phyloP scores from a whole-genome alignment of 1,284 basidiomycete genomes.

The Cutaneotrichosporon spelunceum region DNA sequence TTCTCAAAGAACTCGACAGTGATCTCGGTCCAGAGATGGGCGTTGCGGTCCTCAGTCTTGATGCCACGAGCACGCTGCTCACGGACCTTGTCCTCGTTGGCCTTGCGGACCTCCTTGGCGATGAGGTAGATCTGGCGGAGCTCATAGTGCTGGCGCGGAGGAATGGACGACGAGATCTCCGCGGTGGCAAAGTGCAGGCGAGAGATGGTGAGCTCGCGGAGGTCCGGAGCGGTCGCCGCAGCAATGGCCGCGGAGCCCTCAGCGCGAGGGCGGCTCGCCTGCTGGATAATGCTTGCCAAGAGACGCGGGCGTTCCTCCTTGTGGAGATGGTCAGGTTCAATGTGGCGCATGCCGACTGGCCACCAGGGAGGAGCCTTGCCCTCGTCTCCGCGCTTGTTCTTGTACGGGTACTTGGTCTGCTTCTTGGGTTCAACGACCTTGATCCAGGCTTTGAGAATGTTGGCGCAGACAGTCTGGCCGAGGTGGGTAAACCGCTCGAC shows the following conservation, averaged over 20 bases:
- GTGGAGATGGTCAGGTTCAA: conserved; percentile 57
- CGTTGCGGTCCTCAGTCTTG: conserved; percentile 9
- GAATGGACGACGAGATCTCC: conserved; percentile 54
- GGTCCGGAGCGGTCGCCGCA: conserved; percentile 17
- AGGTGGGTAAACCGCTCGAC: conserved; percentile 49
- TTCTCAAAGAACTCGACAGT: conserved; percentile 27
- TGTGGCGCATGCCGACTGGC: conserved; percentile 55
- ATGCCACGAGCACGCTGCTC: conserved; percentile 12
- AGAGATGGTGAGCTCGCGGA: conserved; percentile 43
- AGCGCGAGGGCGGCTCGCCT: conserved; percentile 35
- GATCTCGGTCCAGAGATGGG: conserved; percentile 20
- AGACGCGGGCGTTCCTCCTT: conserved; percentile 55
- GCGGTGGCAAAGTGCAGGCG: conserved; percentile 55
- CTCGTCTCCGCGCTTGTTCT: conserved; percentile 57
- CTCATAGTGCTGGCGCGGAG: conserved; percentile 52
- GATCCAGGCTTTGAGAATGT: conserved; percentile 57
- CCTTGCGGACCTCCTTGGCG: conserved; percentile 49
- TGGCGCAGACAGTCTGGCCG: conserved; percentile 56
- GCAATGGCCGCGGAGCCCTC: conserved; percentile 16
- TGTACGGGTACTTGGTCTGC: conserved; percentile 57
- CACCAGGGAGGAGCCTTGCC: conserved; percentile 56
- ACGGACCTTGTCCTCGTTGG: conserved; percentile 22
- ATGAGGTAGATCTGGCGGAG: conserved; percentile 56
- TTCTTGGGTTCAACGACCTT: conserved; percentile 59
- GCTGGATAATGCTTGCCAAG: conserved; percentile 53